Evolutionary conservation across 1,284 basidiomycete genomes (phyloP), one percentile per base, ranked within the genome.

Genomic region (Trametes hirsuta): DNA sequence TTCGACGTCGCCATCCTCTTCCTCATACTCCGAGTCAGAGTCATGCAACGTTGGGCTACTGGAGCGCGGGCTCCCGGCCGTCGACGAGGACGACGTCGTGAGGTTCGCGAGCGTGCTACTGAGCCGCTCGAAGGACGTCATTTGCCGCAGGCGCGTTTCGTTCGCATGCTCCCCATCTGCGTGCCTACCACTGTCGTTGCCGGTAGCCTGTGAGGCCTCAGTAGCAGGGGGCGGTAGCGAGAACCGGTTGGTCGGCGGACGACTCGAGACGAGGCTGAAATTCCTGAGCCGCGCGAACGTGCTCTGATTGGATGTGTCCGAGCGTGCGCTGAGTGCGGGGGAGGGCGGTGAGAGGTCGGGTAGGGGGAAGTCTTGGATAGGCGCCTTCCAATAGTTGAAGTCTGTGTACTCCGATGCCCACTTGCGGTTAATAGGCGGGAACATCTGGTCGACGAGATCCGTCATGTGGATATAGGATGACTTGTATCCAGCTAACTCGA

Each of bases 401-500:
- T 99, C 97, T 18, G 95, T 98, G 74, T 84, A 99, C 74, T 97
- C 95, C 0, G 94, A 88, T 40, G 88, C 85, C 81, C 90, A 90
- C 71, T 93, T 93, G 54, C 88, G 87, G 69, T 94, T 86, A 61
- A 98, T 94, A 0, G 97, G 95, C 25, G 97, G 97, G 81, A 99
- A 99, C 90, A 98, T 97, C 74, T 98, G 96, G 77, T 99, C 96
- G 35, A 99, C 97, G 14, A 99, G 84, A 74, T 99, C 97, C 15
- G 97, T 98, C 95, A 97, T 98, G 74, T 95, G 90, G 65, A 95
- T 96, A 74, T 96, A 95, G 84, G 93, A 95, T 35, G 95, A 97
- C 72, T 97, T 98, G 80, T 99, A 98, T 0, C 97, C 97, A 0
- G 96, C 95, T 22, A 97, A 79, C 72, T 98, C 95, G 35, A 99